A percentile compares a stretch with the other conserved stretches of the same genome.
phyloP scores from a whole-genome alignment of 495 filamentous ascomycete genomes.

The Penicillium steckii region DNA sequence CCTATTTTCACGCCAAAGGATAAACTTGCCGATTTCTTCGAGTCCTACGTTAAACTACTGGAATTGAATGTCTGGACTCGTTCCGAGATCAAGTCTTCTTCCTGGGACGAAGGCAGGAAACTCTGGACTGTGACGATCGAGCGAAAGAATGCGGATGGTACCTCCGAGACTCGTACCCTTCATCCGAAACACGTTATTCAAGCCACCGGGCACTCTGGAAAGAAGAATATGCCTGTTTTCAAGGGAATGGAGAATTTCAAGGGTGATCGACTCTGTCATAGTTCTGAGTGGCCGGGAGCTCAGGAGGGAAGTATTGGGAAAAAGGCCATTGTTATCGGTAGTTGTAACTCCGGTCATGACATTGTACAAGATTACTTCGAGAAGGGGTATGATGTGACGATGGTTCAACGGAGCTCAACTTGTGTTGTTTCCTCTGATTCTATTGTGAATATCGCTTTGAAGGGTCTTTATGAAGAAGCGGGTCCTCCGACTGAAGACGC shows the following conservation, averaged over 20 bases:
- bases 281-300: slow-evolving; percentile 64
- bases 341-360: slow-evolving; percentile 79
- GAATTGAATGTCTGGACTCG: slow-evolving; percentile 76
- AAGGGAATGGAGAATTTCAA: slow-evolving; percentile 60
- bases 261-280: slow-evolving; percentile 60
- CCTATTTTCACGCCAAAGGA: slow-evolving; percentile 74
- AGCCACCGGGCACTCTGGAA: slow-evolving; percentile 71
- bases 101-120: slow-evolving; percentile 53
- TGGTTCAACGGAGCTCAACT: slow-evolving; percentile 76
- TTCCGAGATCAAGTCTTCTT: slow-evolving; percentile 48
- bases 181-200: slow-evolving; percentile 68
- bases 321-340: slow-evolving; percentile 73
- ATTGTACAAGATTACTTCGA: slow-evolving; percentile 82
- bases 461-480: slow-evolving; percentile 61
- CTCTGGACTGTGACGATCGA: slow-evolving; percentile 62
- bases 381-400: slow-evolving; percentile 79
- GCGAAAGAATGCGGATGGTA: slow-evolving; percentile 48
- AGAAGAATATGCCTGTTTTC: slow-evolving; percentile 63
- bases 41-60: slow-evolving; percentile 67
- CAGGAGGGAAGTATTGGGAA: slow-evolving; percentile 49
- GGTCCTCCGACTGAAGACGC: slow-evolving; percentile 56
- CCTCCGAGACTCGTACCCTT: slow-evolving; percentile 52
- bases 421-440: slow-evolving; percentile 62
- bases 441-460: slow-evolving; percentile 52
- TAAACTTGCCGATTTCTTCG: slow-evolving; percentile 77